Evolutionary conservation across 768 basidiomycete species (phyloP).

Genomic region (Naganishia friedmannii): DNA sequence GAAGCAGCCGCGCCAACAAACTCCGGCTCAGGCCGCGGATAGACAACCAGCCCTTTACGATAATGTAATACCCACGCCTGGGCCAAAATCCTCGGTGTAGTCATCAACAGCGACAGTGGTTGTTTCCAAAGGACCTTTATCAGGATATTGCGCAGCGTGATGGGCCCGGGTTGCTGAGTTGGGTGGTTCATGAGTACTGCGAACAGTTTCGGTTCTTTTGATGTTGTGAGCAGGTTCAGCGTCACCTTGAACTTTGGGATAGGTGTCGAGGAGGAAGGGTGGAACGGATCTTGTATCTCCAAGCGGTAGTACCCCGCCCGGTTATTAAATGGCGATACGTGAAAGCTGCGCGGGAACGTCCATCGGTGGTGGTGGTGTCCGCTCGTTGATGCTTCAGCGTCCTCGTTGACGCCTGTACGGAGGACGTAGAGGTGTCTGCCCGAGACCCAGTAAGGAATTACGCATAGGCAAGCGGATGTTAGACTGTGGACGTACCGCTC

Average conservation of each 20-base stretch:
- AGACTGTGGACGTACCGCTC: constrained; percentile 54
- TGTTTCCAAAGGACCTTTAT: constrained; percentile 52
- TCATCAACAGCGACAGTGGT: constrained; percentile 61
- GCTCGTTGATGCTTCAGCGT: too few species aligned
- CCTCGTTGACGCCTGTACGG: constrained; percentile 54
- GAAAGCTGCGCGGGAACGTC: constrained; percentile 67
- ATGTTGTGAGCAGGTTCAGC: constrained; percentile 45
- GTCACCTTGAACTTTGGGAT: constrained; percentile 35
- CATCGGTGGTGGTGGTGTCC: constrained; percentile 66
- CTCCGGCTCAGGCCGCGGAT: constrained; percentile 61
- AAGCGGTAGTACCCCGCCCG: constrained; percentile 65
- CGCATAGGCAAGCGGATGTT: background rate
- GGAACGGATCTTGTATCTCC: constrained; percentile 58
- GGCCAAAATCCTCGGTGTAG: constrained; percentile 63
- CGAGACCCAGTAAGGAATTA: background rate
- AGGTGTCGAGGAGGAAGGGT: constrained; percentile 38
- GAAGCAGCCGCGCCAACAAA: constrained; percentile 24
- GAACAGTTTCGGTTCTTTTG: constrained; percentile 58
- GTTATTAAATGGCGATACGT: constrained; percentile 75
- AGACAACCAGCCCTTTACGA: constrained; percentile 60
- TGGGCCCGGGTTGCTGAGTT: constrained; percentile 51
- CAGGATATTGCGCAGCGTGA: constrained; percentile 39
- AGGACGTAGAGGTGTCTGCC: constrained; percentile 60
- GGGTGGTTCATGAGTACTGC: constrained; percentile 58
- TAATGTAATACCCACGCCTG: constrained; percentile 66